Evolutionary conservation across 2,329 filamentous ascomycete species (phyloP).

Genomic region (Colletotrichum orbiculare): DNA sequence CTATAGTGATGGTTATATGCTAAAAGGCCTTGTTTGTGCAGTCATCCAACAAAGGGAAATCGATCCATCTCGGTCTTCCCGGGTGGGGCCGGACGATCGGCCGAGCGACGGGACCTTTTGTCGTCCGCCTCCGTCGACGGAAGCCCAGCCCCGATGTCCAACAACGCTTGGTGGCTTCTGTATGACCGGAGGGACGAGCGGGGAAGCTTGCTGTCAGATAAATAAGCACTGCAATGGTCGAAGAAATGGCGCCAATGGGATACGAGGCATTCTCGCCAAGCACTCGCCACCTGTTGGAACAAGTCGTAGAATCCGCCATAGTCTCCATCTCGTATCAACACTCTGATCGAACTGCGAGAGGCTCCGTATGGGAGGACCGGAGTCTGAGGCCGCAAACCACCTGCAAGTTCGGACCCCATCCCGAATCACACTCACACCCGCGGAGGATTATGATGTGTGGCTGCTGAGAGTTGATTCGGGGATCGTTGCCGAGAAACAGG

Average conservation of each 20-base stretch:
- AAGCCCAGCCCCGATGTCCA: neutral
- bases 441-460: neutral
- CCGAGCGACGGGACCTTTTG: neutral
- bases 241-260: slow-evolving; percentile 13
- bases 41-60: too few relatives aligned
- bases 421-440: slow-evolving; percentile 1
- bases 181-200: neutral
- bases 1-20: too few relatives aligned
- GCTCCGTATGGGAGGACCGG: neutral
- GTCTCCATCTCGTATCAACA: too few relatives aligned
- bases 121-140: neutral
- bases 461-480: too few relatives aligned
- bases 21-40: too few relatives aligned
- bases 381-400: neutral
- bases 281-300: too few relatives aligned
- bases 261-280: neutral
- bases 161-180: slow-evolving; percentile 17
- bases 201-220: neutral
- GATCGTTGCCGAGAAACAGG: too few relatives aligned
- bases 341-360: too few relatives aligned
- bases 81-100: neutral
- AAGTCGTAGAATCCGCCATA: too few relatives aligned
- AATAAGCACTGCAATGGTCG: neutral
- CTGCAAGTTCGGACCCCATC: slow-evolving; percentile 12
- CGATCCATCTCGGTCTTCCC: too few relatives aligned